Conservation (phyloP, 192 early-diverging fungal species). For the Dissophora ornata region DNA sequence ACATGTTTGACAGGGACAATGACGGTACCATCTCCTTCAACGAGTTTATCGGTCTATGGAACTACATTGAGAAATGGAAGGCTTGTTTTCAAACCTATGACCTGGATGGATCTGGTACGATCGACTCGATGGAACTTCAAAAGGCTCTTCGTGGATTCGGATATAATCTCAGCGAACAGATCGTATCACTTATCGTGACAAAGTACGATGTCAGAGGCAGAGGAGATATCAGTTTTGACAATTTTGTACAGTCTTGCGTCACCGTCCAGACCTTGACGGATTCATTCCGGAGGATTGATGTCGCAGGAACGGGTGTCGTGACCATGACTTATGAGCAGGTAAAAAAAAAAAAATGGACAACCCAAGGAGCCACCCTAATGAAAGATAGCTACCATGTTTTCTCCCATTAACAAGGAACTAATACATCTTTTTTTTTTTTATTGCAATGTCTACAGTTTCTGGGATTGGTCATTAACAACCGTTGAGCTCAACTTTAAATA, state of each 20-base stretch:
- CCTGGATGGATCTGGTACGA: constrained; percentile 73
- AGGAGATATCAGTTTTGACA: constrained; percentile 50
- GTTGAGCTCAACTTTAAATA: constrained; percentile 5
- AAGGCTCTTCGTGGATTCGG: constrained; percentile 53
- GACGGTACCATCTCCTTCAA: constrained; percentile 74
- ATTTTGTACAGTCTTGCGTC: constrained; percentile 69
- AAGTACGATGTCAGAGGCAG: constrained; percentile 65
- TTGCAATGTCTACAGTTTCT: constrained; percentile 26
- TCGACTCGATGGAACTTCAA: constrained; percentile 60
- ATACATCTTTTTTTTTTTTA: background rate
- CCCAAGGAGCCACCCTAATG: background rate
- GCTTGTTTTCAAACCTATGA: constrained; percentile 74
- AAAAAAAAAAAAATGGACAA: background rate
- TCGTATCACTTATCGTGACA: constrained; percentile 37
- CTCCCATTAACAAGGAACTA: background rate
- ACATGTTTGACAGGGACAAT: constrained; percentile 71
- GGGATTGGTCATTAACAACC: constrained; percentile 49
- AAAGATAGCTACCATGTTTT: background rate
- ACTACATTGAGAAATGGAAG: constrained; percentile 80
- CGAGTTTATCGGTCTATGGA: constrained; percentile 76
- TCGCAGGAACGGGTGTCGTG: constrained; percentile 67
- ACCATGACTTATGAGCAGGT: constrained; percentile 69
- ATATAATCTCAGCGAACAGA: constrained; percentile 53
- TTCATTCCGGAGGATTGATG: constrained; percentile 68
- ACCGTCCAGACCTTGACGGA: constrained; percentile 72